Base-by-base conservation (phyloP, 371 early-diverging fungal genomes). In the Mucor circinelloides region DNA sequence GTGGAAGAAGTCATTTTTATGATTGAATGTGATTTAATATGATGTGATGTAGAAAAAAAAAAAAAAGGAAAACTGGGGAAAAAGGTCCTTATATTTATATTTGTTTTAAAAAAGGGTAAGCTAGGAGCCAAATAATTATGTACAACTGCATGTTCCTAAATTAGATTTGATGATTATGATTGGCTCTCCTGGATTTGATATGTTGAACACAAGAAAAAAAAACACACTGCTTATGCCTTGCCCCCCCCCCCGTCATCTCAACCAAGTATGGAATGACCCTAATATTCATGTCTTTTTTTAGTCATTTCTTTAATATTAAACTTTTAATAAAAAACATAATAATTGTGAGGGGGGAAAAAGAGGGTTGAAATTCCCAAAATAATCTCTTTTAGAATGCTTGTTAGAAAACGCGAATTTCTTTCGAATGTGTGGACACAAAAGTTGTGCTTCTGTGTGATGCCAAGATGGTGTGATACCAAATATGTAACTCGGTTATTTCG, bases 1-100 rank as follows among this genome's bases (percentile, higher is more conserved):
- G 38, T 38, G n/a, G 72, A 40, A 7, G 64, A 28, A 72, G 68
- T 64, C 61, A 72, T 68, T 25, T 58, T 52, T 46, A 31, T 28
- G 46, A 31, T 50, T 27, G 54, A 48, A 40, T 44, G 21, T n/a
- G 31, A 31, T 17, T 56, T 32, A 42, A 60, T 60, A 55, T 28
- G 25, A 55, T 57, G 30, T 31, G 13, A 44, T 46, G 31, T 38
- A 48, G 19, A 40, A 36, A 58, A 36, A 66, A 66, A 55, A 66
- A 63, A 38, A 52, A 63, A 58, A 59, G 40, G 48, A 25, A 55
- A 57, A 63, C 19, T 58, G 36, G 48, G 44, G 50, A 63, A 57
- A 60, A 58, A 52, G 42, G 40, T 7, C 27, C 27, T 12, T 58
- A 13, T 60, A 69, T 69, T 64, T 69, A 64, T 63, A 69, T 55